A percentile compares a stretch with the other conserved stretches of the same genome.
Evolutionary conservation across 2,329 filamentous ascomycete species (phyloP).

Genomic region (Phaeosphaeria sp.): DNA sequence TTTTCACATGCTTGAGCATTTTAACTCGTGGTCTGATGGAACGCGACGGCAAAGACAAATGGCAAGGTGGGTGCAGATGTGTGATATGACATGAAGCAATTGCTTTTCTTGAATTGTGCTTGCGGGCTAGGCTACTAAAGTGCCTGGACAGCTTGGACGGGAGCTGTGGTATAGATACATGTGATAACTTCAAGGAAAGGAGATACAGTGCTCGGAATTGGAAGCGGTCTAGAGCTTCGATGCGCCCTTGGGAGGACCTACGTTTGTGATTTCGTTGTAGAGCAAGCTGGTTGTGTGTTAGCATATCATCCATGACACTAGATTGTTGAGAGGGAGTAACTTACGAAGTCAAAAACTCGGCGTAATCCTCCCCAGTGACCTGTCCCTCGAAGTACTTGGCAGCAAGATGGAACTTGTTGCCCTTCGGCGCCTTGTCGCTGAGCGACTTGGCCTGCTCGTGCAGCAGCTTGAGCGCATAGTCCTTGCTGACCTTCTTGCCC

Average conservation of each 20-base stretch:
- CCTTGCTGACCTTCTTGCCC: constrained; percentile 92
- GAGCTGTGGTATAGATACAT: constrained; percentile 20
- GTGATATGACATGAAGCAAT: no score
- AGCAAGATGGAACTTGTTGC: constrained; percentile 90
- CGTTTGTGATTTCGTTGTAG: constrained; percentile 85
- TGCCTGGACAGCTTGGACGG: constrained; percentile 8
- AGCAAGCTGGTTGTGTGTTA: constrained; percentile 65
- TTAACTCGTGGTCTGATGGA: background rate
- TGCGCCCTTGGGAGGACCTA: constrained; percentile 67
- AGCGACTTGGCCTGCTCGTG: constrained; percentile 84
- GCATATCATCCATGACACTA: constrained; percentile 14
- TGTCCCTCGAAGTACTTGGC: constrained; percentile 92
- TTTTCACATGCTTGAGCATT: constrained; percentile 10
- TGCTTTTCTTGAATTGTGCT: constrained; percentile 11
- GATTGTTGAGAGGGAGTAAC: constrained; percentile 40
- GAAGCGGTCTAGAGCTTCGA: constrained; percentile 50
- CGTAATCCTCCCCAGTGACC: constrained; percentile 96
- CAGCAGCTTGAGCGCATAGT: constrained; percentile 84
- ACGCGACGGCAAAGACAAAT: background rate
- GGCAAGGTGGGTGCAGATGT: background rate
- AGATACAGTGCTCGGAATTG: background rate
- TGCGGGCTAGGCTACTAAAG: constrained; percentile 1
- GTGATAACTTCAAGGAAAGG: background rate
- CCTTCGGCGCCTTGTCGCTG: constrained; percentile 75
- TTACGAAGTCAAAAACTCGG: constrained; percentile 90